Evolutionary conservation across 192 early-diverging fungal genomes (phyloP).

Genomic region (Mortierella alpina): DNA sequence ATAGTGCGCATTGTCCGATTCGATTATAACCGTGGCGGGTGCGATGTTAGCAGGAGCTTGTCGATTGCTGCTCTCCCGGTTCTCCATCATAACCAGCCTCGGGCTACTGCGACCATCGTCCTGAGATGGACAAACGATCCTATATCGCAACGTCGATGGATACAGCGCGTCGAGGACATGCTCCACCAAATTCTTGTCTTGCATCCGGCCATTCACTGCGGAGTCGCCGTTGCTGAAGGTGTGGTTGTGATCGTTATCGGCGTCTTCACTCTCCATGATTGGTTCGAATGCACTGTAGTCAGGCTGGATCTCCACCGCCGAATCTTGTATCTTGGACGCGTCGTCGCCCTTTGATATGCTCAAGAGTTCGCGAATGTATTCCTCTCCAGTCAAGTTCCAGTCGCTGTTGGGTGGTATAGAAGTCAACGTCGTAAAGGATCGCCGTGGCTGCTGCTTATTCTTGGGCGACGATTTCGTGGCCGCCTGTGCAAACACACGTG

Average conservation of each 20-base stretch:
- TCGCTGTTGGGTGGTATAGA: slow-evolving; percentile 28
- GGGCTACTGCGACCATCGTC: slow-evolving; percentile 8
- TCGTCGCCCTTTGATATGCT: slow-evolving; percentile 2
- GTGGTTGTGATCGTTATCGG: not conserved
- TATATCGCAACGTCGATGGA: slow-evolving; percentile 54
- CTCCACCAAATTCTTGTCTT: slow-evolving; percentile 42
- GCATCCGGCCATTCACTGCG: not conserved
- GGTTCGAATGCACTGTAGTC: slow-evolving; percentile 29
- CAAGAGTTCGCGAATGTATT: slow-evolving; percentile 32
- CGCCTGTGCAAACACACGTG: slow-evolving; percentile 26
- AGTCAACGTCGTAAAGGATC: slow-evolving; percentile 15
- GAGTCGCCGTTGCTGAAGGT: not conserved
- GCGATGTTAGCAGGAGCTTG: slow-evolving; percentile 29
- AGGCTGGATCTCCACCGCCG: not conserved
- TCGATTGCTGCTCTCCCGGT: slow-evolving; percentile 8
- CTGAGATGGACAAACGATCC: slow-evolving; percentile 23
- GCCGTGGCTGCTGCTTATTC: not conserved
- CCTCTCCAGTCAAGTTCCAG: slow-evolving; percentile 43
- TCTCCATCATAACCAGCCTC: slow-evolving; percentile 30
- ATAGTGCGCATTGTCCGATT: slow-evolving; percentile 62
- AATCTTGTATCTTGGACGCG: not conserved
- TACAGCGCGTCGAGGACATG: slow-evolving; percentile 56
- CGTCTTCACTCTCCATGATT: slow-evolving; percentile 38
- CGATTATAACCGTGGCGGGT: slow-evolving; percentile 52
- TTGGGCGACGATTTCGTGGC: not conserved